Evolutionary conservation across 805 yeast species (phyloP).

Genomic region (Vanderwaltozyma tropicalis): DNA sequence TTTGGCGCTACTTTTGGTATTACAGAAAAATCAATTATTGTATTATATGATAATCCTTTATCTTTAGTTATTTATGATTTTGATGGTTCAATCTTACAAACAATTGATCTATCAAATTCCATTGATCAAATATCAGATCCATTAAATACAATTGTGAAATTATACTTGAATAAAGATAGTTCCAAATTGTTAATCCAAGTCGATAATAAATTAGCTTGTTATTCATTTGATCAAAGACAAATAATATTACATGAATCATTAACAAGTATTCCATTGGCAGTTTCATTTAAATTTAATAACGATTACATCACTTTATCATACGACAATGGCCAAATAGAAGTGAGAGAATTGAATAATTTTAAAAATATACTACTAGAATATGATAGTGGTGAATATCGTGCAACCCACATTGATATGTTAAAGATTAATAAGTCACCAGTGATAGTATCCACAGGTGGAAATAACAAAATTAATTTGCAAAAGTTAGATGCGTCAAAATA

Average conservation of each 20-base stretch:
- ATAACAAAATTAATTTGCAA: background rate
- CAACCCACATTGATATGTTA: background rate
- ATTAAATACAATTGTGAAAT: slow-evolving; percentile 1
- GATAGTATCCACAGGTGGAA: background rate
- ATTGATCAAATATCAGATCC: background rate
- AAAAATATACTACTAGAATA: slow-evolving; percentile 7
- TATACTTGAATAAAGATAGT: slow-evolving; percentile 20
- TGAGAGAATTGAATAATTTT: slow-evolving; percentile 18
- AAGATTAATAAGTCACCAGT: background rate
- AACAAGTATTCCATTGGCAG: slow-evolving; percentile 4
- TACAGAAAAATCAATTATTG: slow-evolving; percentile 26
- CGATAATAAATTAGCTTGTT: slow-evolving; percentile 12
- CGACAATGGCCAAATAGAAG: slow-evolving; percentile 15
- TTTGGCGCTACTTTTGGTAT: slow-evolving; percentile 21
- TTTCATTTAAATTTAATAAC: slow-evolving; percentile 8
- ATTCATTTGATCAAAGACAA: slow-evolving; percentile 26
- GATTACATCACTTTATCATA: slow-evolving; percentile 13
- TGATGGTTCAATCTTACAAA: slow-evolving; percentile 20
- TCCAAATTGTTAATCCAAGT: slow-evolving; percentile 24
- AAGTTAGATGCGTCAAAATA: background rate
- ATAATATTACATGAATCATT: slow-evolving; percentile 11
- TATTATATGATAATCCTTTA: slow-evolving; percentile 13
- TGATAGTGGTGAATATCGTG: slow-evolving; percentile 1
- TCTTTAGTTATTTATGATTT: slow-evolving; percentile 21
- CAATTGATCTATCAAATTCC: background rate